Base-by-base conservation (phyloP, 176 grass and related monocot species). In the Carex cristatella region DNA sequence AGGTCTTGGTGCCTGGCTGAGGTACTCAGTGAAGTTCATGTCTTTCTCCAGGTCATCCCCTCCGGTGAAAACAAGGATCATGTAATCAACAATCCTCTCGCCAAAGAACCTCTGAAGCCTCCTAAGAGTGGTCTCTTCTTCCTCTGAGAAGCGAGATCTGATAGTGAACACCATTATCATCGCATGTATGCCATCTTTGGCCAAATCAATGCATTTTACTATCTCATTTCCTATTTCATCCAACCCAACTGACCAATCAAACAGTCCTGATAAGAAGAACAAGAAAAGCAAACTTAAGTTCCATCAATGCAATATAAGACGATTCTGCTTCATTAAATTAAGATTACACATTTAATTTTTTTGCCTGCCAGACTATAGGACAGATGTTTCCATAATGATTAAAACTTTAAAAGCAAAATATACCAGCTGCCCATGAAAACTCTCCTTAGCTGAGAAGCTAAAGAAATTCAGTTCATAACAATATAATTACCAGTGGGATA, bases 171-270 rank as follows among this genome's bases (percentile, higher is more conserved):
- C 94, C 86, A 96, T 88, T 11, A 93, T 62, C 70, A 93, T 74
- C 0, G 87, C 89, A 68, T 93, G 91, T 67, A 95, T 93, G n/a
- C 94, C 94, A 86, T 95, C 87, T 70, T 88, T 91, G 28, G 81
- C 69, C 87, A 96, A 86, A 35, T 88, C 84, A 35, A 91, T 80
- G 33, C 91, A 91, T 44, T 76, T 93, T 6, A 92, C 87, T 23
- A 93, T 91, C 70, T 93, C 94, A 38, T 85, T 91, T 10, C 76
- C 74, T 3, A 79, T 79, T 15, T 81, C 71, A 4, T 89, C 84
- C 0, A 60, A 72, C 4, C 74, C 66, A 56, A 79, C 81, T 0
- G 89, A 84, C 81, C 84, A 86, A 81, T 91, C 89, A 85, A 86
- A 93, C 23, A 95, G 31, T 4, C 91, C 91, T 95, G 37, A 15